These are phyloP conservation scores for Loxodes magnus DNA, from an alignment of 73 alveolate genomes.

Conservation along the genomic window DNA sequence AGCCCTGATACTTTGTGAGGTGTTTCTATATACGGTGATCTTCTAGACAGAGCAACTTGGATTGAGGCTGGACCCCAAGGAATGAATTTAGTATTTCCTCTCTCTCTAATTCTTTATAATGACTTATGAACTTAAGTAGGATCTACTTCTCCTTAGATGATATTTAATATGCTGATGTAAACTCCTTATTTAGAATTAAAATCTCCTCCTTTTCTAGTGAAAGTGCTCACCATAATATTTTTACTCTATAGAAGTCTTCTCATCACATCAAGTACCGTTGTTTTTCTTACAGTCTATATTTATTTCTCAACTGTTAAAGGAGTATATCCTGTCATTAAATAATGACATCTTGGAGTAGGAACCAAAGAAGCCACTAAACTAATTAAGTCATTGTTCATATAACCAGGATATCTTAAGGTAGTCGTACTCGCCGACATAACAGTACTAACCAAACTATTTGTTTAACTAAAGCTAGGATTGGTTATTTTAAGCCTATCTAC, in stretches of 20 bases:
- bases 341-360: conserved; percentile 99
- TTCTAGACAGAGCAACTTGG: conserved; percentile 93
- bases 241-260: conserved; percentile 93
- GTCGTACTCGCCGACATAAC: conserved; percentile 98
- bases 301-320: conserved; percentile 92
- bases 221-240: conserved; percentile 94
- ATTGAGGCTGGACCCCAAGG: conserved; percentile 99
- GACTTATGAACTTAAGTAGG: conserved; percentile 99
- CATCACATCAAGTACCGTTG: conserved; percentile 97
- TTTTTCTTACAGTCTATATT: conserved; percentile 86
- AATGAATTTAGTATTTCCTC: conserved; percentile 94
- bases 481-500: conserved; percentile 86
- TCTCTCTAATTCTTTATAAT: conserved; percentile 89
- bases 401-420: conserved; percentile 98
- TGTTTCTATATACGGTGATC: conserved; percentile 82
- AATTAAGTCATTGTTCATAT: conserved; percentile 97
- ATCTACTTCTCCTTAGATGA: conserved; percentile 99
- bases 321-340: conserved; percentile 98
- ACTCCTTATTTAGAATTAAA: conserved; percentile 65
- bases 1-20: conserved; percentile 97
- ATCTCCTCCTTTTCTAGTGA: conserved; percentile 21
- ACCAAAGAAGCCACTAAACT: conserved; percentile 94
- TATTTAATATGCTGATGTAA: conserved; percentile 91
- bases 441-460: conserved; percentile 86
- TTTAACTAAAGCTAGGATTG: conserved; percentile 87